phyloP scores from a whole-genome alignment of 805 yeast species.

The Candida golubevii region DNA sequence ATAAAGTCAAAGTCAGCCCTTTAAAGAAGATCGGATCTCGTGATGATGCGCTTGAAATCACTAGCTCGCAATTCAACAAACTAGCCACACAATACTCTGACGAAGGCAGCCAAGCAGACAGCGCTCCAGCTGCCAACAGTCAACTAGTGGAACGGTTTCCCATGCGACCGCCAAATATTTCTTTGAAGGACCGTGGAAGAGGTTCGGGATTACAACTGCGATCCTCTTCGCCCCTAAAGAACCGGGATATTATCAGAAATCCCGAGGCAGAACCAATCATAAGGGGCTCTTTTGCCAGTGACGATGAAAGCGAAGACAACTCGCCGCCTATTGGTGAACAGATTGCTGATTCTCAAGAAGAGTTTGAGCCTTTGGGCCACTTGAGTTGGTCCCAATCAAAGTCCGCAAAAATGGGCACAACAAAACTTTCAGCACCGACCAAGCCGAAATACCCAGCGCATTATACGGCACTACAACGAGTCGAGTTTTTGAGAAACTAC shows the following conservation, averaged over 20 bases:
- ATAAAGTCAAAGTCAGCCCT: neutral
- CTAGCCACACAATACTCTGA: slow-evolving; percentile 21
- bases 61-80: slow-evolving; percentile 19
- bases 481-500: slow-evolving; percentile 26
- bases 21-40: neutral
- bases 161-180: neutral
- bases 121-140: neutral
- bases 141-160: neutral
- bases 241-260: neutral
- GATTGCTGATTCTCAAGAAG: slow-evolving; percentile 19
- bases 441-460: slow-evolving; percentile 11
- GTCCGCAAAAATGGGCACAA: neutral
- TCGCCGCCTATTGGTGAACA: neutral
- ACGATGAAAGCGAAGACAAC: slow-evolving; percentile 6
- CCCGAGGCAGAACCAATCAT: neutral
- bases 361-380: slow-evolving; percentile 14
- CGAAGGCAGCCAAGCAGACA: slow-evolving; percentile 9
- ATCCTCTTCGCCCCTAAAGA: neutral
- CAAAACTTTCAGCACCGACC: too few relatives aligned
- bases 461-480: slow-evolving; percentile 31
- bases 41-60: slow-evolving; percentile 1
- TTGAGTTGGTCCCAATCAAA: neutral
- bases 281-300: slow-evolving; percentile 6
- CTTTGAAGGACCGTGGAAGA: neutral
- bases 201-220: neutral